Percentiles rank a stretch among this genome's conserved stretches.
These are phyloP conservation scores for Intubia oerlemansii DNA, from an alignment of 2,329 filamentous ascomycete species.

Conservation along the genomic window DNA sequence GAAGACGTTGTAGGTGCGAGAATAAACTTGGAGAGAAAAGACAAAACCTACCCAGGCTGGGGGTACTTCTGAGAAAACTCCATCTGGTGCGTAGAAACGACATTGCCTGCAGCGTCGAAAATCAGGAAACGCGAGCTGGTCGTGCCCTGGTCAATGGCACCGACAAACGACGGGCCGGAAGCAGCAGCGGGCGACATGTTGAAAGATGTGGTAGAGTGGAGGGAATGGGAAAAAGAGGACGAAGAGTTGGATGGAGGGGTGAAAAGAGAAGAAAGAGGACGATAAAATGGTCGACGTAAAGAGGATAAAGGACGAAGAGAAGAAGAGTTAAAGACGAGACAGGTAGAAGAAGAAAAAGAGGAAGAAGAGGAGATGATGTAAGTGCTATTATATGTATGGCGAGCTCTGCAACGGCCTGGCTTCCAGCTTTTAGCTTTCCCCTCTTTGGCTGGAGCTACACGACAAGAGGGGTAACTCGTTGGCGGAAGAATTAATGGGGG, in stretches of 20 bases:
- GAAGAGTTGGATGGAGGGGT: background rate
- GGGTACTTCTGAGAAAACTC: slow-evolving; percentile 75
- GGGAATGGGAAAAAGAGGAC: background rate
- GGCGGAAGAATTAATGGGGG: no score
- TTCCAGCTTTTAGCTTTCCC: no score
- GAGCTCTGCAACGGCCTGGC: no score
- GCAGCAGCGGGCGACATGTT: slow-evolving; percentile 9
- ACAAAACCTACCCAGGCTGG: slow-evolving; percentile 51
- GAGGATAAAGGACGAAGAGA: background rate
- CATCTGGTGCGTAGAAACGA: slow-evolving; percentile 64
- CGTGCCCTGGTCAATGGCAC: slow-evolving; percentile 78
- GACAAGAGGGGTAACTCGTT: no score
- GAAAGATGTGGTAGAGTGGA: background rate
- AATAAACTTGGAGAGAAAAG: background rate
- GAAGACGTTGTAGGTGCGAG: no score
- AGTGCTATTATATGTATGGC: background rate
- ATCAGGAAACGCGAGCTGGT: slow-evolving; percentile 80
- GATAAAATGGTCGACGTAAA: background rate
- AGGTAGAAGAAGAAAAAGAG: background rate
- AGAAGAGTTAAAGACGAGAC: background rate
- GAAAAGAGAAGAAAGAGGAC: background rate
- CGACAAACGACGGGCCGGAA: slow-evolving; percentile 41
- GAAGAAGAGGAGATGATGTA: background rate
- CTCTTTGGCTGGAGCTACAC: no score
- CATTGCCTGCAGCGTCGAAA: slow-evolving; percentile 59